phyloP scores from a whole-genome alignment of 768 basidiomycete genomes.

The Hericium coralloides region DNA sequence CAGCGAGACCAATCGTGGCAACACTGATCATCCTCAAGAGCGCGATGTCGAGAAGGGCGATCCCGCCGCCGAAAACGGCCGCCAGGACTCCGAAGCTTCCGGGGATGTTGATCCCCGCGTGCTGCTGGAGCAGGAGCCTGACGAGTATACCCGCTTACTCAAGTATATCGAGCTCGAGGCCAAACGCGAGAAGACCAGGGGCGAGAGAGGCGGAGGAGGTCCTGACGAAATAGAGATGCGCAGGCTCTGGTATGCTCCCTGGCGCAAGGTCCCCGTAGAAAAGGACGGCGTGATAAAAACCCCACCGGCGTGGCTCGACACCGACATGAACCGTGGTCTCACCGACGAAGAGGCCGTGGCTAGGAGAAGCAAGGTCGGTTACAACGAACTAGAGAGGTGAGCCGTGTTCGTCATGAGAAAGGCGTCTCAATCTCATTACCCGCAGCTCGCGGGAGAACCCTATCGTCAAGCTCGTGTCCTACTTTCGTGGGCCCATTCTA shows the following conservation, averaged over 20 bases:
- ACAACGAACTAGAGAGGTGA: conserved; percentile 35
- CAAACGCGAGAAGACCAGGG: conserved; percentile 6
- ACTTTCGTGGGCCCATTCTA: conserved; percentile 35
- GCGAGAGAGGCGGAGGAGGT: background rate
- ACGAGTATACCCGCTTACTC: conserved; percentile 14
- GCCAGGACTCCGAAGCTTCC: background rate
- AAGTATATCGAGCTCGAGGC: conserved; percentile 14
- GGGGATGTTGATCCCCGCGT: background rate
- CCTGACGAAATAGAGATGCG: conserved; percentile 15
- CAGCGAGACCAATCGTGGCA: background rate
- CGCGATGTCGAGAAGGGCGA: conserved; percentile 1
- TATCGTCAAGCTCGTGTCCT: conserved; percentile 33
- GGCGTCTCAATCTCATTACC: background rate
- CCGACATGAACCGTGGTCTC: conserved; percentile 29
- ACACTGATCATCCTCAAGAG: background rate
- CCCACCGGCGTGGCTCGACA: conserved; percentile 32
- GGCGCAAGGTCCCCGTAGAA: conserved; percentile 28
- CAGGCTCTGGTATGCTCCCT: conserved; percentile 37
- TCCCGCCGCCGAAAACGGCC: conserved; percentile 4
- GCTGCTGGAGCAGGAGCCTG: conserved; percentile 4
- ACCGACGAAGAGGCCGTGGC: conserved; percentile 23
- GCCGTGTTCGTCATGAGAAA: background rate
- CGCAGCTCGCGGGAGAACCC: conserved; percentile 30
- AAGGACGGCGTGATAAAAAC: conserved; percentile 23
- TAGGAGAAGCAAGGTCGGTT: conserved; percentile 28